phyloP scores from a whole-genome alignment of 2,329 filamentous ascomycete species.

The Fusarium nodosum region DNA sequence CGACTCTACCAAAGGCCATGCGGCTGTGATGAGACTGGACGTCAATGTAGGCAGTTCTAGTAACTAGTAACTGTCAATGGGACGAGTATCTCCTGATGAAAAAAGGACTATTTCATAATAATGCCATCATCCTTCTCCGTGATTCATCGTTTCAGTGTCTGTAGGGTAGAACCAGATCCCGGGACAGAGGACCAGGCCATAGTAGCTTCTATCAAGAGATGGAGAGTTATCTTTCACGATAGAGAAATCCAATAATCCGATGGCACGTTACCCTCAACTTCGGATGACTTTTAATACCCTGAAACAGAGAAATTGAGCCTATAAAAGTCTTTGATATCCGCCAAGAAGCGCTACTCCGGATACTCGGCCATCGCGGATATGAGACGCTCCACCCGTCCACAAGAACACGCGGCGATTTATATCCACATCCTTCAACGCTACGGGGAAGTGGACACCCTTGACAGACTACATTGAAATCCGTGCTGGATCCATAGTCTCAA shows the following conservation, averaged over 20 bases:
- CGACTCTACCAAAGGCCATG: constrained; percentile 2
- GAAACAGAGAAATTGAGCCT: neutral
- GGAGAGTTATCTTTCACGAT: neutral
- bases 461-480: neutral
- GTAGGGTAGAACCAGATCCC: neutral
- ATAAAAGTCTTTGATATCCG: neutral
- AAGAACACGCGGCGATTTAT: constrained; percentile 1
- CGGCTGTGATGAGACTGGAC: constrained; percentile 36
- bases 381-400: constrained; percentile 14
- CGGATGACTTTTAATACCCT: neutral
- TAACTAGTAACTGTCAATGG: neutral
- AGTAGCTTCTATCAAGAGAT: neutral
- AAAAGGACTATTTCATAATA: neutral
- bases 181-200: neutral
- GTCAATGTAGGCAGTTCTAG: neutral
- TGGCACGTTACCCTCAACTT: neutral
- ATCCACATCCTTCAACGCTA: neutral
- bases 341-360: constrained; percentile 17
- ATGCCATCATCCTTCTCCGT: neutral
- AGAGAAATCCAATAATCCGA: neutral
- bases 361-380: constrained; percentile 27
- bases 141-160: neutral
- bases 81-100: neutral
- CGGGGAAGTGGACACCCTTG: neutral
- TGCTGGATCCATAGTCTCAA: neutral